Conservation (phyloP, 2,329 filamentous ascomycete genomes). For the Stagonosporopsis tanaceti region DNA sequence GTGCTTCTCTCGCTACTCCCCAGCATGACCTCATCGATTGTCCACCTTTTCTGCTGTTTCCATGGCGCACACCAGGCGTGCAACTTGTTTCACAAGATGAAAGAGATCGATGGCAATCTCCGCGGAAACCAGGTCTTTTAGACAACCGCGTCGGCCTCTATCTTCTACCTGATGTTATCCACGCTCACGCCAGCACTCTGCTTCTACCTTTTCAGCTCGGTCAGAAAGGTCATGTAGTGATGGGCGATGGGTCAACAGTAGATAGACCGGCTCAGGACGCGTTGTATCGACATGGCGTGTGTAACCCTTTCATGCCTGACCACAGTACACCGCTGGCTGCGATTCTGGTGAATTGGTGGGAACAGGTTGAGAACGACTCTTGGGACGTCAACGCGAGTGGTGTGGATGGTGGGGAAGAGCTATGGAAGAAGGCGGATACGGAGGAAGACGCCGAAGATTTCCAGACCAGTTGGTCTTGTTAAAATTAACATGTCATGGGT, state of each 20-base stretch:
- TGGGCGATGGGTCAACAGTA: background rate
- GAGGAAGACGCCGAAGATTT: constrained; percentile 7
- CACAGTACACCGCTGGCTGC: constrained; percentile 5
- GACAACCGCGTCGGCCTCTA: constrained; percentile 11
- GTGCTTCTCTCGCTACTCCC: constrained; percentile 6
- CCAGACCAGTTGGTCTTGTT: constrained; percentile 4
- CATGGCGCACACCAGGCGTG: constrained; percentile 6
- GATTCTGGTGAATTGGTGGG: constrained; percentile 3
- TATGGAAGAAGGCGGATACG: constrained; percentile 8
- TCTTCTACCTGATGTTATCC: background rate
- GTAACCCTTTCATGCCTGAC: constrained; percentile 6
- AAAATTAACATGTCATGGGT: constrained; percentile 2
- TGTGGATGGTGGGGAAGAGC: constrained; percentile 1
- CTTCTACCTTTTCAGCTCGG: constrained; percentile 10
- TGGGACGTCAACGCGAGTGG: constrained; percentile 5
- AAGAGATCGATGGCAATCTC: constrained; percentile 1
- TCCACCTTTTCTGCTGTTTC: constrained; percentile 8
- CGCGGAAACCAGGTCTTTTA: constrained; percentile 2
- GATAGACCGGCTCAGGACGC: constrained; percentile 3
- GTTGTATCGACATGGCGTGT: constrained; percentile 5
- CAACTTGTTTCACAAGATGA: constrained; percentile 4
- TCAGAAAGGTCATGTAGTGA: constrained; percentile 4
- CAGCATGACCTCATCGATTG: constrained; percentile 7
- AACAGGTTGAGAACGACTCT: background rate
- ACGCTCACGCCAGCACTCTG: constrained; percentile 2